phyloP scores from a whole-genome alignment of 2,329 filamentous ascomycete genomes.

The Colletotrichum nymphaeae region DNA sequence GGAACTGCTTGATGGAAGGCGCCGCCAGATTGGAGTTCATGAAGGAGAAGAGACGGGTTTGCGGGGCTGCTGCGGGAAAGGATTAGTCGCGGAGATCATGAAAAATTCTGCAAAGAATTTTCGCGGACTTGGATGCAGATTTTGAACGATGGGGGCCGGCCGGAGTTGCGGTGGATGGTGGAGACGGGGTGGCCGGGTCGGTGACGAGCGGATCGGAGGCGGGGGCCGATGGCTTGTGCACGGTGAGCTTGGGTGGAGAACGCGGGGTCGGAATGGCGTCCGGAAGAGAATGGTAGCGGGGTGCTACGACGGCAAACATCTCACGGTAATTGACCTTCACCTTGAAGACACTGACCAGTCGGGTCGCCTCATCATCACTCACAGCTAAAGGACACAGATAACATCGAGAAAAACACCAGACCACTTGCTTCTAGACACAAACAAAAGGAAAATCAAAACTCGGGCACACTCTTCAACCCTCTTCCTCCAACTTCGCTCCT shows the following conservation, averaged over 20 bases:
- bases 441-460: too few relatives aligned
- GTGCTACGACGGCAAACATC: too few relatives aligned
- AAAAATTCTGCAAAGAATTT: background rate
- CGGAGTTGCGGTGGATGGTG: background rate
- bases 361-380: too few relatives aligned
- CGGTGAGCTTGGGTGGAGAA: background rate
- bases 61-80: background rate
- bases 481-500: too few relatives aligned
- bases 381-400: too few relatives aligned
- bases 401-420: too few relatives aligned
- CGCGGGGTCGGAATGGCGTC: background rate
- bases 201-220: background rate
- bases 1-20: background rate
- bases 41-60: background rate
- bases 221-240: background rate
- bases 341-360: too few relatives aligned
- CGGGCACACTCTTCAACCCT: too few relatives aligned
- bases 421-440: too few relatives aligned
- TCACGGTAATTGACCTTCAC: too few relatives aligned
- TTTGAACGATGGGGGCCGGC: background rate
- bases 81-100: background rate
- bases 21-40: fast-evolving
- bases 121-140: background rate
- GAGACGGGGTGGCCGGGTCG: background rate
- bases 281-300: too few relatives aligned